A percentile compares a stretch with the other conserved stretches of the same genome.
Conservation (phyloP, 257 asterid genomes). For the Striga asiatica region DNA sequence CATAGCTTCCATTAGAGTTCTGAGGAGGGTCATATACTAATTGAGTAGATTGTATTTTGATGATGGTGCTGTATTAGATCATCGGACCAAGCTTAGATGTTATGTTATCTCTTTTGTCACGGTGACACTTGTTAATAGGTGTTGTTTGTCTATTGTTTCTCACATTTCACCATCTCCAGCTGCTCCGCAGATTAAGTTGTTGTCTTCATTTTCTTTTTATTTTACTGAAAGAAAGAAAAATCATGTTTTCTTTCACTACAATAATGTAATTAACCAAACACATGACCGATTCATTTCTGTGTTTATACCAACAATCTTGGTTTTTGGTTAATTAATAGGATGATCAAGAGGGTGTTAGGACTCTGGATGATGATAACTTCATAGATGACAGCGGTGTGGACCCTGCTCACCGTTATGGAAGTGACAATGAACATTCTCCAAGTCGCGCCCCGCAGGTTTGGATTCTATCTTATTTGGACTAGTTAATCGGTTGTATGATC, state of each 20-base stretch:
- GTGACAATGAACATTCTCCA: conserved; percentile 56
- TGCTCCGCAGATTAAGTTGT: background rate
- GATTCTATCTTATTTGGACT: conserved; percentile 9
- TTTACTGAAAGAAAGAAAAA: no score
- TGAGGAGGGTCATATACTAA: background rate
- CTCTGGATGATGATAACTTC: conserved; percentile 70
- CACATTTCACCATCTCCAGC: background rate
- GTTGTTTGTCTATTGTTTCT: background rate
- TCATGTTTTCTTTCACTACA: background rate
- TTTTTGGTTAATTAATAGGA: conserved; percentile 34
- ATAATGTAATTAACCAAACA: background rate
- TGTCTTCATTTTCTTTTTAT: background rate
- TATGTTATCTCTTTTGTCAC: background rate
- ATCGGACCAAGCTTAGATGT: background rate
- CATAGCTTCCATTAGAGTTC: background rate
- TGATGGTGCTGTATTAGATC: background rate
- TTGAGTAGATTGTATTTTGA: background rate
- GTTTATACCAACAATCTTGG: background rate
- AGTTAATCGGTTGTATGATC: background rate
- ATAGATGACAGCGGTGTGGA: conserved; percentile 76
- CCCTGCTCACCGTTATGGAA: conserved; percentile 60
- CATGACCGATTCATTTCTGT: background rate
- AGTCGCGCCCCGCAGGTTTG: conserved; percentile 62
- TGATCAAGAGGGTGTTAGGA: conserved; percentile 58
- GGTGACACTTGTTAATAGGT: background rate